Conservation (phyloP, 2,329 filamentous ascomycete genomes). For the Capronia epimyces region DNA sequence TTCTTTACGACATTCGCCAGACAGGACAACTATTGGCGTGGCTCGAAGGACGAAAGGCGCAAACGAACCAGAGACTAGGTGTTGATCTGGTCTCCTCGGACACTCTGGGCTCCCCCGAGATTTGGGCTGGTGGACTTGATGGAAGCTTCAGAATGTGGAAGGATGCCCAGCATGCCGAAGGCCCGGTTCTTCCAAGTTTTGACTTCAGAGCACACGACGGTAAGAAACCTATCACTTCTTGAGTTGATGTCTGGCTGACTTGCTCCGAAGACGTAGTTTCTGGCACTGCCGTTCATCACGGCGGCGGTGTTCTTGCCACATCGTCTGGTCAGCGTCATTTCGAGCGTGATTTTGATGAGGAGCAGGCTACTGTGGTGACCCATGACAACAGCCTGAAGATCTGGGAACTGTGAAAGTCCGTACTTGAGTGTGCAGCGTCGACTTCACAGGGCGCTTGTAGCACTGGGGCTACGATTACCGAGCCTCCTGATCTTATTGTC, state of each 20-base stretch:
- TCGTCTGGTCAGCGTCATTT: constrained; percentile 43
- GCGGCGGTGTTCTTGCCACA: constrained; percentile 46
- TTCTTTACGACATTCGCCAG: constrained; percentile 57
- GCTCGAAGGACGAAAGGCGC: constrained; percentile 42
- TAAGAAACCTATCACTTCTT: constrained; percentile 27
- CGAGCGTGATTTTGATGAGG: constrained; percentile 3
- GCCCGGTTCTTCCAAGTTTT: constrained; percentile 40
- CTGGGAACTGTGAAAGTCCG: constrained; percentile 16
- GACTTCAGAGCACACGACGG: constrained; percentile 44
- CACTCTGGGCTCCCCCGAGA: constrained; percentile 42
- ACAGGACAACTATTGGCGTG: constrained; percentile 48
- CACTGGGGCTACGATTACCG: too few species aligned
- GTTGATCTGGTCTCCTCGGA: constrained; percentile 46
- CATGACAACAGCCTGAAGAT: constrained; percentile 18
- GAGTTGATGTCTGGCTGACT: background rate
- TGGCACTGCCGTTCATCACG: constrained; percentile 44
- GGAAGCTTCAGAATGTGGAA: constrained; percentile 50
- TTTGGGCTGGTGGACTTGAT: constrained; percentile 57
- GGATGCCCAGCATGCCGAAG: constrained; percentile 40
- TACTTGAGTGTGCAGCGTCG: background rate
- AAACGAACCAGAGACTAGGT: constrained; percentile 53
- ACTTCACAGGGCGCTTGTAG: background rate
- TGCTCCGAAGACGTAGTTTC: constrained; percentile 40
- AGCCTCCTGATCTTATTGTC: too few species aligned
- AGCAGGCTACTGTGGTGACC: constrained; percentile 20